Evolutionary conservation across 495 filamentous ascomycete species (phyloP).

Genomic region (Penicillium paradoxum): DNA sequence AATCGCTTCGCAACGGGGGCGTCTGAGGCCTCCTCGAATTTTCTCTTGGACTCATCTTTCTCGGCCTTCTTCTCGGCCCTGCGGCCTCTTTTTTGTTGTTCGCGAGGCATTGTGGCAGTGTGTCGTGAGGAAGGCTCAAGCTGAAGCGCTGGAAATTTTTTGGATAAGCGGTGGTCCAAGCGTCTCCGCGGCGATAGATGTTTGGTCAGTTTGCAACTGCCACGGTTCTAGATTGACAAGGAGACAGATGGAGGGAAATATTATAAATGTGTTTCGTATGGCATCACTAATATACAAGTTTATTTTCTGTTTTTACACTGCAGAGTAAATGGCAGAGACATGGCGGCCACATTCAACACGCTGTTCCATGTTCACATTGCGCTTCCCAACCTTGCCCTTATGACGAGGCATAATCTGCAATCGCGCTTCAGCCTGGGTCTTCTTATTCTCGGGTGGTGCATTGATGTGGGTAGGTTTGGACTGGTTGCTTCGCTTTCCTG

Average conservation of each 20-base stretch:
- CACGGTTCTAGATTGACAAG: constrained; percentile 1
- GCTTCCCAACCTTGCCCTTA: constrained; percentile 59
- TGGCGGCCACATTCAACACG: constrained; percentile 80
- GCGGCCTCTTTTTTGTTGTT: constrained; percentile 65
- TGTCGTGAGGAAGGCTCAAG: constrained; percentile 7
- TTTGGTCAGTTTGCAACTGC: constrained; percentile 30
- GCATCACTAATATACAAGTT: constrained; percentile 25
- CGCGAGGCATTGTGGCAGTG: constrained; percentile 42
- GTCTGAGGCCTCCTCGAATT: constrained; percentile 40
- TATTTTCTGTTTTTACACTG: constrained; percentile 19
- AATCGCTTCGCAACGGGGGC: constrained; percentile 35
- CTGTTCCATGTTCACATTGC: constrained; percentile 75
- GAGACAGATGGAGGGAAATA: neutral
- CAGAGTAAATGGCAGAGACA: constrained; percentile 74
- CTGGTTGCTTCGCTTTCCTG: constrained; percentile 78
- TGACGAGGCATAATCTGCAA: constrained; percentile 81
- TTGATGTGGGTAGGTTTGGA: constrained; percentile 70
- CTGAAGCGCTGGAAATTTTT: constrained; percentile 26
- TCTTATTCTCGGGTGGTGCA: constrained; percentile 55
- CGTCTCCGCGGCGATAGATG: constrained; percentile 23
- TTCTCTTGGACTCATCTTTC: constrained; percentile 41
- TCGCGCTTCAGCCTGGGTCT: constrained; percentile 59
- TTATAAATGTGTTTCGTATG: constrained; percentile 7
- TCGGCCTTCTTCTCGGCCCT: constrained; percentile 51
- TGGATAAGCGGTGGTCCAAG: constrained; percentile 45